phyloP scores from a whole-genome alignment of 2,329 filamentous ascomycete genomes.

The Trichoderma sp. region DNA sequence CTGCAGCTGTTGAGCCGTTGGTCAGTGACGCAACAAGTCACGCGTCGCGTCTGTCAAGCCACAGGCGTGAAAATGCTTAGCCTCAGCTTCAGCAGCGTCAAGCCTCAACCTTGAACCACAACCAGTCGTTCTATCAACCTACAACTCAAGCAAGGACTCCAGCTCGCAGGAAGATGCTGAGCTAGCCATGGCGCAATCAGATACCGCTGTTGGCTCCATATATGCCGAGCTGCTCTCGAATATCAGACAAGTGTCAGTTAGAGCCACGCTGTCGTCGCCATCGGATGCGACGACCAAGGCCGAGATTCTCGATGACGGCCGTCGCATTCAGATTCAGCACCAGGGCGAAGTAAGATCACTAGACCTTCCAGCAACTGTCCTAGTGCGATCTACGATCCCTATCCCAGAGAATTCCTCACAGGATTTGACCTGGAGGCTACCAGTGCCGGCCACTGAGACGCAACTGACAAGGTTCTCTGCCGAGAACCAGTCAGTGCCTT shows the following conservation, averaged over 20 bases:
- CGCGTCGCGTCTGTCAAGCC: constrained; percentile 11
- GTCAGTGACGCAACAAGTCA: constrained; percentile 18
- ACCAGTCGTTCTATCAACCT: background rate
- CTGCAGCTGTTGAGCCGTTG: background rate
- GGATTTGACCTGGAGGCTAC: constrained; percentile 57
- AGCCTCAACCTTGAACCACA: background rate
- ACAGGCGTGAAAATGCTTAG: background rate
- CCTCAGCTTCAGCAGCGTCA: background rate
- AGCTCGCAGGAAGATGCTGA: background rate
- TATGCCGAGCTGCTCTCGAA: constrained; percentile 68
- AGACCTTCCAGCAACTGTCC: constrained; percentile 47
- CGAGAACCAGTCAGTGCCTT: constrained; percentile 50
- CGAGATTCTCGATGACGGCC: constrained; percentile 47
- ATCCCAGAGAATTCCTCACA: constrained; percentile 35
- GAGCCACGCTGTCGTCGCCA: constrained; percentile 50
- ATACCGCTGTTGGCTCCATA: constrained; percentile 39
- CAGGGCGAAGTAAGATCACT: constrained; percentile 39
- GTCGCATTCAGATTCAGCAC: constrained; percentile 51
- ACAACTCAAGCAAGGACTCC: background rate
- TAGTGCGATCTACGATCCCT: constrained; percentile 39
- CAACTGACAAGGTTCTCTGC: constrained; percentile 31
- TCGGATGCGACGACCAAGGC: constrained; percentile 46
- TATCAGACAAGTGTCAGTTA: constrained; percentile 64
- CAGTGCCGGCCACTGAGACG: constrained; percentile 36
- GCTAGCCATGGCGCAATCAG: constrained; percentile 24